Percentiles rank a stretch among this genome's conserved stretches.
Conservation (phyloP, 306 rosid species). For the Morella rubra region DNA sequence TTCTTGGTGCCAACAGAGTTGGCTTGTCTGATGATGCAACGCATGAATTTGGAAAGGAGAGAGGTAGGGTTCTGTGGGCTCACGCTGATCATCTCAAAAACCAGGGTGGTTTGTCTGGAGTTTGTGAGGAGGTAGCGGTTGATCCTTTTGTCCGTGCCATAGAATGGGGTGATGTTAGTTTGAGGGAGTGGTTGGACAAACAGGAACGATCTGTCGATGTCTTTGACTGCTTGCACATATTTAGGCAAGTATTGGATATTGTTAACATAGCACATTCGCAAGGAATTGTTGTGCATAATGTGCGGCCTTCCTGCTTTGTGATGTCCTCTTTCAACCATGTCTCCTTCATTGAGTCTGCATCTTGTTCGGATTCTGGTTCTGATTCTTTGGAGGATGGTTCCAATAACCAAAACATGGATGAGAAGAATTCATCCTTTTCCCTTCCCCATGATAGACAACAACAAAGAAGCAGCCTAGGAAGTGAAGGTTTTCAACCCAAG, state of each 20-base stretch:
- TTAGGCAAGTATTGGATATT: conserved; percentile 83
- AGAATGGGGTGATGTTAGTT: conserved; percentile 81
- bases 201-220: conserved; percentile 67
- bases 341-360: conserved; percentile 90
- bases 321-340: conserved; percentile 92
- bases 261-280: conserved; percentile 76
- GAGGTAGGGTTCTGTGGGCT: conserved; percentile 46
- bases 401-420: conserved; percentile 48
- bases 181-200: conserved; percentile 95
- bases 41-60: conserved; percentile 44
- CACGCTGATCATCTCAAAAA: conserved; percentile 41
- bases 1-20: conserved; percentile 33
- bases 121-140: conserved; percentile 52
- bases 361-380: conserved; percentile 91
- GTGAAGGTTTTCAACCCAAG: conserved; percentile 50
- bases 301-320: conserved; percentile 92
- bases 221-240: conserved; percentile 78
- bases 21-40: conserved; percentile 48
- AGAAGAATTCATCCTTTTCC: conserved; percentile 42
- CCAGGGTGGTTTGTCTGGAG: conserved; percentile 60
- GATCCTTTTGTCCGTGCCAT: conserved; percentile 52
- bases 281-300: conserved; percentile 93
- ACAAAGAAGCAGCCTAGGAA: conserved; percentile 46
- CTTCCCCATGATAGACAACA: conserved; percentile 43
- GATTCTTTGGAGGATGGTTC: conserved; percentile 70